Evolutionary conservation across 192 early-diverging fungal species (phyloP).

Genomic region (Coemansia sp.): DNA sequence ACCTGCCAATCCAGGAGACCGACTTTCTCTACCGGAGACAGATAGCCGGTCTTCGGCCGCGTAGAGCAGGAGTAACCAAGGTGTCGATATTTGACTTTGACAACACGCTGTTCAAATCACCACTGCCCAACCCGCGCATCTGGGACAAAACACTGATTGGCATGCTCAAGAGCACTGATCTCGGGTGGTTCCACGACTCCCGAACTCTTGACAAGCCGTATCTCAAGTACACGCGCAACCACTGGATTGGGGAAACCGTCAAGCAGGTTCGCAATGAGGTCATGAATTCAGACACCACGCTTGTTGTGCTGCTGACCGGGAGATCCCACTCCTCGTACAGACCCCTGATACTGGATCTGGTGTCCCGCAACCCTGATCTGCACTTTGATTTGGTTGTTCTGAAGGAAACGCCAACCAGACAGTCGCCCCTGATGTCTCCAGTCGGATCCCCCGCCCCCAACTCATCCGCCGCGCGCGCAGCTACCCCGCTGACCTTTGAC

Average conservation of each 20-base stretch:
- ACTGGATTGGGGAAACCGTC: constrained; percentile 37
- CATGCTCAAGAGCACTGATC: constrained; percentile 56
- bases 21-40: constrained; percentile 53
- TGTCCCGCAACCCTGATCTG: constrained; percentile 32
- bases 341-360: constrained; percentile 39
- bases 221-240: constrained; percentile 29
- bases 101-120: constrained; percentile 66
- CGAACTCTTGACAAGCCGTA: constrained; percentile 57
- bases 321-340: constrained; percentile 53
- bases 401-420: constrained; percentile 52
- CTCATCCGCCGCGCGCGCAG: constrained; percentile 15
- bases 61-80: constrained; percentile 28
- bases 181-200: constrained; percentile 65
- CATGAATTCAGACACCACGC: constrained; percentile 22
- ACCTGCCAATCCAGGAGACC: constrained; percentile 19
- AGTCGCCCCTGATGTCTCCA: constrained; percentile 36
- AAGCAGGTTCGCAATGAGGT: constrained; percentile 16
- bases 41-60: constrained; percentile 34
- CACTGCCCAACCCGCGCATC: constrained; percentile 59
- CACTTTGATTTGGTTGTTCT: constrained; percentile 60
- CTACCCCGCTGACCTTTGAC: constrained; percentile 59
- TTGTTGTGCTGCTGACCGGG: constrained; percentile 50
- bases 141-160: constrained; percentile 61
- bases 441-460: constrained; percentile 3
- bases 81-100: constrained; percentile 67